These are phyloP conservation scores for Fusarium pininemorale DNA, from an alignment of 2,329 filamentous ascomycete genomes.

Conservation along the genomic window DNA sequence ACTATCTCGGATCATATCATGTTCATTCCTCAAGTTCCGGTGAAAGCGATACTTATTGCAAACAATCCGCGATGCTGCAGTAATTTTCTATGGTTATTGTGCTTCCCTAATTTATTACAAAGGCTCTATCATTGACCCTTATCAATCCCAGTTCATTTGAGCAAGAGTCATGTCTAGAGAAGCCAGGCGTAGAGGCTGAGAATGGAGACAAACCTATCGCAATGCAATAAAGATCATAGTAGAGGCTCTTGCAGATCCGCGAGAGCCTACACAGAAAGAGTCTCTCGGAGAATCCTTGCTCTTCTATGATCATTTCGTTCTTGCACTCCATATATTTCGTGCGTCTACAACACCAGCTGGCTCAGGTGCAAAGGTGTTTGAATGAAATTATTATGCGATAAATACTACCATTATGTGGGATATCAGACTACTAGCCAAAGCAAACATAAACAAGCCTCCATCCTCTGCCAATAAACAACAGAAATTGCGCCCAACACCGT, in stretches of 20 bases:
- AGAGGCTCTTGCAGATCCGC: not conserved
- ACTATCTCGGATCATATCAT: not conserved
- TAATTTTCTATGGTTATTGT: not conserved
- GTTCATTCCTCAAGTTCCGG: not conserved
- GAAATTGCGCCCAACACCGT: constrained; percentile 30
- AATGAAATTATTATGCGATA: not conserved
- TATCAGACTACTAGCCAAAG: constrained; percentile 16
- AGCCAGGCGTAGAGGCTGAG: not conserved
- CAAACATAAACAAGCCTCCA: constrained; percentile 14
- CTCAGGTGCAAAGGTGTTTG: not conserved
- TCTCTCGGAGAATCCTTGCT: not conserved
- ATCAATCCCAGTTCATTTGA: not conserved
- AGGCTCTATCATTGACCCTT: not conserved
- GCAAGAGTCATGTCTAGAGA: not conserved
- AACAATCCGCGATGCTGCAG: not conserved
- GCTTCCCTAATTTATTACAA: not conserved
- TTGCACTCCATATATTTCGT: not conserved
- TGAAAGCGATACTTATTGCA: not conserved
- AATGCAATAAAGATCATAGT: too few species aligned
- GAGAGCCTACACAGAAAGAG: not conserved
- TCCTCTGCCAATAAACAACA: constrained; percentile 2
- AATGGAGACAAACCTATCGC: not conserved
- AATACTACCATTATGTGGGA: constrained; percentile 28
- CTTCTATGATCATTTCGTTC: not conserved
- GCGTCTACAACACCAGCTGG: not conserved